Conservation (phyloP, 768 basidiomycete species). For the Lentinula sp. region DNA sequence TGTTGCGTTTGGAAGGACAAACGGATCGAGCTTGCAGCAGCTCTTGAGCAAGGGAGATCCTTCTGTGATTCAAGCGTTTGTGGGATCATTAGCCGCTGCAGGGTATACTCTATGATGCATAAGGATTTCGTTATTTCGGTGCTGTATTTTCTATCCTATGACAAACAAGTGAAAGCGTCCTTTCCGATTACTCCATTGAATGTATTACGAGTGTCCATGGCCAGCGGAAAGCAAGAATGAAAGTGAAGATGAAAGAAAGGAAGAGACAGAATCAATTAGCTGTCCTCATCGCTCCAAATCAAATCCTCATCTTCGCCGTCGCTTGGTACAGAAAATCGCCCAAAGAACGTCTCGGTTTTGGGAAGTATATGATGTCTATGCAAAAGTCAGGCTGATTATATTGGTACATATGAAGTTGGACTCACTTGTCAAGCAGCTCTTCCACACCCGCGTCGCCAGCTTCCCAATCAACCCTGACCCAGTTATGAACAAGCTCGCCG, state of each 20-base stretch:
- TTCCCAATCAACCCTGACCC: conserved; percentile 88
- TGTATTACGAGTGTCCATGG: neutral
- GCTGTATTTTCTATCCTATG: neutral
- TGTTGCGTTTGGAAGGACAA: conserved; percentile 31
- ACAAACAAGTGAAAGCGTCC: no score
- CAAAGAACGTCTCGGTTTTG: conserved; percentile 21
- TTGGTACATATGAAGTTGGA: conserved; percentile 5
- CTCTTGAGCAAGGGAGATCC: conserved; percentile 29
- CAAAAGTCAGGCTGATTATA: conserved; percentile 5
- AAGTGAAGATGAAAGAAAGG: neutral
- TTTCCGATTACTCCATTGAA: no score
- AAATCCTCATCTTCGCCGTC: conserved; percentile 49
- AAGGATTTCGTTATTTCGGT: neutral
- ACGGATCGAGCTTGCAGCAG: conserved; percentile 11
- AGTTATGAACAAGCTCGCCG: conserved; percentile 81
- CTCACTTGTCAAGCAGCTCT: conserved; percentile 60
- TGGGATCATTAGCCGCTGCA: conserved; percentile 1
- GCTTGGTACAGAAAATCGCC: conserved; percentile 42
- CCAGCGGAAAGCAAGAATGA: neutral
- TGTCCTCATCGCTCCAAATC: conserved; percentile 32
- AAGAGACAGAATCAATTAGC: neutral
- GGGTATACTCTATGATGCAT: conserved; percentile 1
- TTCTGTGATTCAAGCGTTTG: conserved; percentile 19
- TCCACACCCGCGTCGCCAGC: conserved; percentile 63
- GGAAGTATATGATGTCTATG: conserved; percentile 36